Percentiles rank a stretch among this genome's conserved stretches.
Evolutionary conservation across 306 rosid species (phyloP).

Genomic region (Cicer judaicum): DNA sequence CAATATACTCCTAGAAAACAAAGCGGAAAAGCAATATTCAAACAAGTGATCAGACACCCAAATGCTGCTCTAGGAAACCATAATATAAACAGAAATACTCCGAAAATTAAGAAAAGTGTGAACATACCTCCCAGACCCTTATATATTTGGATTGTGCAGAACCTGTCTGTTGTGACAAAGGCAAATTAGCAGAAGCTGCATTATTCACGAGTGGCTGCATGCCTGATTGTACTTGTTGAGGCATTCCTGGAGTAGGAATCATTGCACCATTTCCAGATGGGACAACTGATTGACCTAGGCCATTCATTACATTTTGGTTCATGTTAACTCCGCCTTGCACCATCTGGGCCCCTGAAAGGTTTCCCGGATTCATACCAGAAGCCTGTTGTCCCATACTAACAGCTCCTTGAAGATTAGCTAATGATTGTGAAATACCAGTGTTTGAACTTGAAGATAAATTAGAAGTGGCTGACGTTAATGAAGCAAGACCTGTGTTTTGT

Average conservation of each 20-base stretch:
- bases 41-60: not conserved
- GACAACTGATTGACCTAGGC: slow-evolving; percentile 75
- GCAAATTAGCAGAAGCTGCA: slow-evolving; percentile 66
- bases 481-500: slow-evolving; percentile 69
- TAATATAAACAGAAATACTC: slow-evolving; percentile 19
- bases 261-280: slow-evolving; percentile 89
- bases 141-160: slow-evolving; percentile 86
- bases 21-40: slow-evolving; percentile 21
- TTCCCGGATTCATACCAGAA: slow-evolving; percentile 80
- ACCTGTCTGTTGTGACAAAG: slow-evolving; percentile 75
- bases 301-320: slow-evolving; percentile 81
- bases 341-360: slow-evolving; percentile 74
- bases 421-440: slow-evolving; percentile 81
- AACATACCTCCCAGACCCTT: slow-evolving; percentile 96
- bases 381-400: slow-evolving; percentile 84
- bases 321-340: slow-evolving; percentile 80
- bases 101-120: slow-evolving; percentile 14
- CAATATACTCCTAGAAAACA: slow-evolving; percentile 20
- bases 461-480: slow-evolving; percentile 71
- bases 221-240: slow-evolving; percentile 82
- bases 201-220: slow-evolving; percentile 72
- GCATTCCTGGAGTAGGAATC: slow-evolving; percentile 98
- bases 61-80: slow-evolving; percentile 4
- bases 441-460: slow-evolving; percentile 76
- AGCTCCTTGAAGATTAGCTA: slow-evolving; percentile 77